These are phyloP conservation scores for Scutellaria baicalensis DNA, from an alignment of 257 asterid species.

Conservation along the genomic window DNA sequence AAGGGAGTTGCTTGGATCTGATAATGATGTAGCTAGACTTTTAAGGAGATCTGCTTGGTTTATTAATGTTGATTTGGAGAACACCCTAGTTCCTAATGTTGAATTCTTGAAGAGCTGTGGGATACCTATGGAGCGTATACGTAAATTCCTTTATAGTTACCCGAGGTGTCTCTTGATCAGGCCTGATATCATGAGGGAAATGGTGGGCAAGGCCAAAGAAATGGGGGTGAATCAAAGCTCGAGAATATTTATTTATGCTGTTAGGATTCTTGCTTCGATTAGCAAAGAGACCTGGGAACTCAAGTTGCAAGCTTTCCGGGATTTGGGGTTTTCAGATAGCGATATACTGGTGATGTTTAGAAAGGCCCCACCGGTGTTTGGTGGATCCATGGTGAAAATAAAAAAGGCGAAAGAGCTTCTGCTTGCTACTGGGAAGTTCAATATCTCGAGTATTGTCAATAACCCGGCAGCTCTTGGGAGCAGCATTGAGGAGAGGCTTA, in stretches of 20 bases:
- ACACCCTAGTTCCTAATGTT: not conserved
- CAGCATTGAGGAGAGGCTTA: conserved; percentile 28
- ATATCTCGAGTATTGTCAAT: not conserved
- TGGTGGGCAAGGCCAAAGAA: not conserved
- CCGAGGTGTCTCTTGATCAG: not conserved
- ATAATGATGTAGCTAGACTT: not conserved
- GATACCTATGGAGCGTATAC: not conserved
- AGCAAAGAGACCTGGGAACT: conserved; percentile 8
- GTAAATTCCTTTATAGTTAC: not conserved
- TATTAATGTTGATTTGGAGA: not conserved
- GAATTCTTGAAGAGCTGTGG: conserved; percentile 1
- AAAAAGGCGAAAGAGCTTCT: conserved; percentile 2
- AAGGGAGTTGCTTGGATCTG: not conserved
- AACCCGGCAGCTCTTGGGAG: conserved; percentile 9
- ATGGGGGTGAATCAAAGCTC: conserved; percentile 7
- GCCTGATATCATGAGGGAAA: not conserved
- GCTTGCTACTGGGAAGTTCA: conserved; percentile 11
- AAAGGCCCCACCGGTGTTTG: not conserved
- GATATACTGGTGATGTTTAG: conserved; percentile 5
- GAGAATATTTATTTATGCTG: not conserved
- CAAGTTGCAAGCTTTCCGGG: conserved; percentile 23
- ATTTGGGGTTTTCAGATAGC: conserved; percentile 24
- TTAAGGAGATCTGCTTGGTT: not conserved
- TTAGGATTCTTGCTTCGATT: not conserved
- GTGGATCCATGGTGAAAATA: conserved; percentile 15